Evolutionary conservation across 257 asterid genomes (phyloP).

Genomic region (Gentiana dahurica): DNA sequence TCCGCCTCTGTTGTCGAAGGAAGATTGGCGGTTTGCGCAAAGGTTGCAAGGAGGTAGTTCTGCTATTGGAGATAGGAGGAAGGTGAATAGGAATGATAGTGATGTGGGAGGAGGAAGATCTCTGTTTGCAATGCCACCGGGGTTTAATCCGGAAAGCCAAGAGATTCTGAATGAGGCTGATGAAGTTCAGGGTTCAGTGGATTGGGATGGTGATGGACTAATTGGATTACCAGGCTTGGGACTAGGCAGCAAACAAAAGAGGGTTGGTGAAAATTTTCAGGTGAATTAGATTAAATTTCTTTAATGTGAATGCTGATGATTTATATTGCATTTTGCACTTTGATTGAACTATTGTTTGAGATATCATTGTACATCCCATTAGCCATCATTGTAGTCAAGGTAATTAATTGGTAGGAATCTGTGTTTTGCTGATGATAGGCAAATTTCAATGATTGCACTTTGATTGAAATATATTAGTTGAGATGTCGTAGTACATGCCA

Average conservation of each 20-base stretch:
- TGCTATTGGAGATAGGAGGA: conserved; percentile 92
- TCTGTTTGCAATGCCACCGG: conserved; percentile 50
- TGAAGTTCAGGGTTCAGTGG: conserved; percentile 47
- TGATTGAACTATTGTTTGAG: no score
- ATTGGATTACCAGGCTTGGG: conserved; percentile 89
- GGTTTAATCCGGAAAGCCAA: conserved; percentile 52
- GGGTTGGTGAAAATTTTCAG: conserved; percentile 78
- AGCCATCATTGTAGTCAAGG: no score
- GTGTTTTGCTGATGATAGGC: no score
- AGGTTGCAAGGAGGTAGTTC: conserved; percentile 81
- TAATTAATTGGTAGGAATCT: no score
- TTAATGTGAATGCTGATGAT: no score
- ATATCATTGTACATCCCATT: no score
- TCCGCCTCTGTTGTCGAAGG: conserved; percentile 88
- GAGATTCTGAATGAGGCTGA: conserved; percentile 44
- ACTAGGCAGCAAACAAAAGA: conserved; percentile 66
- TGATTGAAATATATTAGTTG: no score
- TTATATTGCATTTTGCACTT: no score
- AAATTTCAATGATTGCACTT: no score
- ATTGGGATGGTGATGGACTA: conserved; percentile 92
- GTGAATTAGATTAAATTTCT: conserved; percentile 19
- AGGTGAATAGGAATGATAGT: conserved; percentile 53
- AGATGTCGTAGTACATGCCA: no score
- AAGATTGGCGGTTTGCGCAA: conserved; percentile 90
- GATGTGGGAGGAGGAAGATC: conserved; percentile 59